phyloP scores from a whole-genome alignment of 2,329 filamentous ascomycete species.

The Furcasterigmium sp. region DNA sequence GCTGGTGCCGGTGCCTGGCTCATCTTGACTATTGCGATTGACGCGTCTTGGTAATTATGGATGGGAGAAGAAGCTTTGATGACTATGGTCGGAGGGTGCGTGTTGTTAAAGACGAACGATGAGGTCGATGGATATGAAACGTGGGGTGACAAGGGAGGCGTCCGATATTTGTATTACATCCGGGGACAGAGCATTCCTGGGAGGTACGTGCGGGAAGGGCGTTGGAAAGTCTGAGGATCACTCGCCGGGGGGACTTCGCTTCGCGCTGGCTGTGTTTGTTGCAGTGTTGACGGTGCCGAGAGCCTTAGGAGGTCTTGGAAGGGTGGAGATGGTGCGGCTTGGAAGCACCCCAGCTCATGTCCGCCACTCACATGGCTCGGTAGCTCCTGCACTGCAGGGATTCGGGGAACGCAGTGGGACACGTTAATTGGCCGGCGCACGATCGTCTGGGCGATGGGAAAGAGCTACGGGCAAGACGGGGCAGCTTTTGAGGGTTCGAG shows the following conservation, averaged over 20 bases:
- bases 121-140: too few species aligned
- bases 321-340: not conserved
- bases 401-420: not conserved
- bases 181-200: not conserved
- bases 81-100: not conserved
- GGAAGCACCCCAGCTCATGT: not conserved
- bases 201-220: not conserved
- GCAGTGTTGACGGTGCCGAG: not conserved
- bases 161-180: not conserved
- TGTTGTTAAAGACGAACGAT: not conserved
- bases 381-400: not conserved
- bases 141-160: not conserved
- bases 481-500: too few species aligned
- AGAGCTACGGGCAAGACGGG: too few species aligned
- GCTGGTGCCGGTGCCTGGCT: too few species aligned
- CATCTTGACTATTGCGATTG: not conserved
- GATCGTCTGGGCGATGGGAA: too few species aligned
- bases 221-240: not conserved
- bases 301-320: not conserved
- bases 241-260: not conserved
- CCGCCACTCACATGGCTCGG: not conserved
- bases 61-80: not conserved
- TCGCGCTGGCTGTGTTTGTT: not conserved
- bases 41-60: too few species aligned
- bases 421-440: not conserved